Conservation (phyloP, 1,284 basidiomycete genomes). For the Quambalaria eucalypti region DNA sequence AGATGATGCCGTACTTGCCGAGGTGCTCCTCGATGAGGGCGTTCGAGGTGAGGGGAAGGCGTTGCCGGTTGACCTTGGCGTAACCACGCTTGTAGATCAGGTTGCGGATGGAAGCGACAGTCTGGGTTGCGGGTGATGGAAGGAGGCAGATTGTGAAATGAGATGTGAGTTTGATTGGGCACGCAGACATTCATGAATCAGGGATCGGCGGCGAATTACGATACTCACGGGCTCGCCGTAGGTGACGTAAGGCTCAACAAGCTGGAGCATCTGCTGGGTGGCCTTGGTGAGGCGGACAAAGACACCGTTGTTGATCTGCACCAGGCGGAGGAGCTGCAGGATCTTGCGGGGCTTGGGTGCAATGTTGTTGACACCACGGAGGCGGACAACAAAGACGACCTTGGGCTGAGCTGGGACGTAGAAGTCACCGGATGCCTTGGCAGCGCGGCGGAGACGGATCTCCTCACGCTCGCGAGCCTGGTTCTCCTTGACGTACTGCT, state of each 20-base stretch:
- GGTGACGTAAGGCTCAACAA: slow-evolving; percentile 92
- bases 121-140: too few relatives aligned
- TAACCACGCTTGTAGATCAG: slow-evolving; percentile 99
- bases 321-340: slow-evolving; percentile 90
- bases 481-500: slow-evolving; percentile 97
- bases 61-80: slow-evolving; percentile 95
- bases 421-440: slow-evolving; percentile 86
- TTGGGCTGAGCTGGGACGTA: slow-evolving; percentile 94
- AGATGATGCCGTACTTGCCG: slow-evolving; percentile 92
- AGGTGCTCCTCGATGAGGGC: slow-evolving; percentile 82
- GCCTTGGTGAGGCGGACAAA: slow-evolving; percentile 96
- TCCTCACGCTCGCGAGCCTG: slow-evolving; percentile 86
- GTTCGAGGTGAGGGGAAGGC: slow-evolving; percentile 92
- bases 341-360: slow-evolving; percentile 99
- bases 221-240: slow-evolving; percentile 72
- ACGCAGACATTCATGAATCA: too few relatives aligned
- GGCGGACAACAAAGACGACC: slow-evolving; percentile 95
- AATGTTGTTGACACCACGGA: slow-evolving; percentile 90
- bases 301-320: slow-evolving; percentile 99
- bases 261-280: slow-evolving; percentile 93
- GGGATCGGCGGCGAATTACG: too few relatives aligned
- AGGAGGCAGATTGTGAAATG: too few relatives aligned
- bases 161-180: too few relatives aligned
- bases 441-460: slow-evolving; percentile 86
- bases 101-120: slow-evolving; percentile 92